These are phyloP conservation scores for Corymbia calophylla DNA, from an alignment of 441 rosid species.

Conservation along the genomic window DNA sequence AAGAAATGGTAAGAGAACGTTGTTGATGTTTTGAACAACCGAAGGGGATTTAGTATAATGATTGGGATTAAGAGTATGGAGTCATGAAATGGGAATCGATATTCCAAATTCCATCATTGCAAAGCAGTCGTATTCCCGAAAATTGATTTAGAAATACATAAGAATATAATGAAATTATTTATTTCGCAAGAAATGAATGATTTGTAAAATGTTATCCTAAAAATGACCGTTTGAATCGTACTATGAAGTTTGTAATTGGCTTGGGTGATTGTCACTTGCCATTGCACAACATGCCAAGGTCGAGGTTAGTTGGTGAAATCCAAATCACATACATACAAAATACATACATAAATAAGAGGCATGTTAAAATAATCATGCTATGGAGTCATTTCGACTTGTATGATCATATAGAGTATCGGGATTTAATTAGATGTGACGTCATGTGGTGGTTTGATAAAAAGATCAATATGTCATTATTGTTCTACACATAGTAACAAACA, in stretches of 20 bases:
- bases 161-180: background rate
- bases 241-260: too few relatives aligned
- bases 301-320: too few relatives aligned
- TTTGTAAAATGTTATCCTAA: background rate
- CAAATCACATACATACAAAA: too few relatives aligned
- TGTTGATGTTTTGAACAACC: background rate
- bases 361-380: background rate
- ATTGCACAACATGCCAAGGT: too few relatives aligned
- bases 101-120: background rate
- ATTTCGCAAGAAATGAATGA: background rate
- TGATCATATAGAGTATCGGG: background rate
- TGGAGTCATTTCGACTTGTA: background rate
- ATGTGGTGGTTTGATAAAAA: background rate
- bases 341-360: background rate
- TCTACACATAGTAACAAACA: background rate
- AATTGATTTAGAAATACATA: too few relatives aligned
- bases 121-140: background rate
- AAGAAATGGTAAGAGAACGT: background rate
- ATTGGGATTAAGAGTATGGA: background rate
- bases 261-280: too few relatives aligned
- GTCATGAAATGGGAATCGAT: background rate
- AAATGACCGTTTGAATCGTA: rapidly evolving
- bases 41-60: background rate
- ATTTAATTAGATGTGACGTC: too few relatives aligned
- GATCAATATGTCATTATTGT: background rate